Percentiles rank a stretch among this genome's conserved stretches.
These are phyloP conservation scores for Pythium aphanidermatum DNA, from an alignment of 352 stramenopile genomes.

Conservation along the genomic window DNA sequence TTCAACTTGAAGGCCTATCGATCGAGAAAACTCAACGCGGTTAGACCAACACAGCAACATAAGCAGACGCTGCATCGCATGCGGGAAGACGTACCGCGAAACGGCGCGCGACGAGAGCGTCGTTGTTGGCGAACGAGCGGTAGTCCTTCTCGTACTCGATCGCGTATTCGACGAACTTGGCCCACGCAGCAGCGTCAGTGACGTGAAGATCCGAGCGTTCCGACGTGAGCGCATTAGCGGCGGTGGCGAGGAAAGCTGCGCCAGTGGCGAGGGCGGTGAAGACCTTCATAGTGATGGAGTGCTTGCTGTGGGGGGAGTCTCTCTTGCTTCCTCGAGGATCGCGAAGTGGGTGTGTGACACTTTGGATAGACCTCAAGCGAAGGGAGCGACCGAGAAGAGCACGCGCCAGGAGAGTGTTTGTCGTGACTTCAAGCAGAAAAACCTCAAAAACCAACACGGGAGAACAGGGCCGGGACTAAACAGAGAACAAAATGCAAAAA, in stretches of 20 bases:
- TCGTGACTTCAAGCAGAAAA: slow-evolving; percentile 12
- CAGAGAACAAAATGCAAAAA: too few relatives aligned
- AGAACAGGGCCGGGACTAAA: not conserved
- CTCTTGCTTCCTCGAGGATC: not conserved
- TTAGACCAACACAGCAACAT: not conserved
- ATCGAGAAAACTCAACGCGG: not conserved
- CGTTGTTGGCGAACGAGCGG: slow-evolving; percentile 27
- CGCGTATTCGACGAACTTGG: slow-evolving; percentile 48
- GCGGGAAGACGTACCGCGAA: slow-evolving; percentile 26
- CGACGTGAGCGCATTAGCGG: slow-evolving; percentile 3
- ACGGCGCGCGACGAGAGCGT: slow-evolving; percentile 31
- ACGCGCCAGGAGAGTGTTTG: slow-evolving; percentile 1
- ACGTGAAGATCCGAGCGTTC: slow-evolving; percentile 5
- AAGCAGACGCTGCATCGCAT: too few relatives aligned
- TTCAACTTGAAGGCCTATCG: slow-evolving; percentile 37
- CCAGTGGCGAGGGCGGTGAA: slow-evolving; percentile 1
- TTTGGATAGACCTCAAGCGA: too few relatives aligned
- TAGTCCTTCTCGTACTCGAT: slow-evolving; percentile 51
- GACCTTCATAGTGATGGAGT: slow-evolving; percentile 5
- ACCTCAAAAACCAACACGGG: slow-evolving; percentile 10
- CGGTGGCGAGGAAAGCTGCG: slow-evolving; percentile 1
- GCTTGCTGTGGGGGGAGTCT: not conserved
- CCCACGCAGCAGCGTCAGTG: slow-evolving; percentile 18
- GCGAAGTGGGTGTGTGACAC: slow-evolving; percentile 6
- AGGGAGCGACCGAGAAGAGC: not conserved